phyloP scores from a whole-genome alignment of 768 basidiomycete genomes.

The Leucosporidium yakuticum region DNA sequence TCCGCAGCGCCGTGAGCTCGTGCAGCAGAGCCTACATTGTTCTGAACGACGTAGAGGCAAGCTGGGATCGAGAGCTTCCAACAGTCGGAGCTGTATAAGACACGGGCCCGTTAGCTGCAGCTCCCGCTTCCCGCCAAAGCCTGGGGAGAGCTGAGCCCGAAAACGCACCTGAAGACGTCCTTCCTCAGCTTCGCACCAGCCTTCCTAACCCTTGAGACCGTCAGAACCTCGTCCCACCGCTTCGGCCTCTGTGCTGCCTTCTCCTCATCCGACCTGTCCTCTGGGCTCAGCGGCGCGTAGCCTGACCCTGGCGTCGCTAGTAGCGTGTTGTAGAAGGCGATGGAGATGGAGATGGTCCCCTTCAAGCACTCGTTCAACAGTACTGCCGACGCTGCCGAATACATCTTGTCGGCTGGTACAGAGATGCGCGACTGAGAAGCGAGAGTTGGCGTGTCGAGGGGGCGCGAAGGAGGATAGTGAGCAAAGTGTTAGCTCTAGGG shows the following conservation, averaged over 20 bases:
- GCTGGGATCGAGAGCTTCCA: slow-evolving; percentile 98
- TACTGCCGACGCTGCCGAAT: slow-evolving; percentile 90
- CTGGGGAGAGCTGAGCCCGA: not conserved
- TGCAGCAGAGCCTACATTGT: slow-evolving; percentile 44
- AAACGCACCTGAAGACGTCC: slow-evolving; percentile 34
- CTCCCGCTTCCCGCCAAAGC: not conserved
- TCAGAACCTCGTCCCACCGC: not conserved
- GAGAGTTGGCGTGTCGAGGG: no score
- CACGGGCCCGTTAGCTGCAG: slow-evolving; percentile 49
- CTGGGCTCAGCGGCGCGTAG: slow-evolving; percentile 7
- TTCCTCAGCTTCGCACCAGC: slow-evolving; percentile 8
- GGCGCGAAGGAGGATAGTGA: no score
- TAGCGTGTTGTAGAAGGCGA: slow-evolving; percentile 51
- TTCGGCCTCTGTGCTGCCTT: not conserved
- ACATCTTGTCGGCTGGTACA: slow-evolving; percentile 42
- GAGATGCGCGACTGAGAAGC: slow-evolving; percentile 24
- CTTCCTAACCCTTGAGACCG: not conserved
- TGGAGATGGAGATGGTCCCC: slow-evolving; percentile 73
- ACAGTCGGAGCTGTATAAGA: slow-evolving; percentile 77
- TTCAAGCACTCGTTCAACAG: slow-evolving; percentile 91
- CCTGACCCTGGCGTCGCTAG: not conserved
- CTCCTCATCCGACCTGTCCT: not conserved
- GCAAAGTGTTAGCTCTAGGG: not conserved
- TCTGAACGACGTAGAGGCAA: slow-evolving; percentile 61
- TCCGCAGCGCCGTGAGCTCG: no score